A percentile compares a stretch with the other conserved stretches of the same genome.
Conservation (phyloP, 2,329 filamentous ascomycete species). For the Coniochaeta sp. region DNA sequence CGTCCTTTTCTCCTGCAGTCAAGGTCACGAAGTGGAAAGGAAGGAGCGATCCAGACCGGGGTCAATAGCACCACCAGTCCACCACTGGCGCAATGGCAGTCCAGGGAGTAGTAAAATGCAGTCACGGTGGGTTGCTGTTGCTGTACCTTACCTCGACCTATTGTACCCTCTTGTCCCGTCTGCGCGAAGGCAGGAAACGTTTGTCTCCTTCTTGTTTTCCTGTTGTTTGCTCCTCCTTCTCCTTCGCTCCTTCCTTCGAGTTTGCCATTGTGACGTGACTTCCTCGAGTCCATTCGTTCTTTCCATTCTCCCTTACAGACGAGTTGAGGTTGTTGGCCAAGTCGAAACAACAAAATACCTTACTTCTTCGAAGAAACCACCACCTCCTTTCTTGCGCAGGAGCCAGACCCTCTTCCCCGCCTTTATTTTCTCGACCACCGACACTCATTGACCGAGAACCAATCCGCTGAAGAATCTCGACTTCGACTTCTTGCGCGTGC, state of each 20-base stretch:
- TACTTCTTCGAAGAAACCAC: neutral
- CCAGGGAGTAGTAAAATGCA: too few relatives aligned
- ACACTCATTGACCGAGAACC: neutral
- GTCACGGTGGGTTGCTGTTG: neutral
- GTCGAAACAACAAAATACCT: neutral
- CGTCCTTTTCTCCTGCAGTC: neutral
- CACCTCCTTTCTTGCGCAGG: neutral
- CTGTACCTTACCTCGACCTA: neutral
- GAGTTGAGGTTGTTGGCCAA: neutral
- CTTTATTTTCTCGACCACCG: neutral
- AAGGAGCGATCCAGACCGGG: slow-evolving; percentile 1
- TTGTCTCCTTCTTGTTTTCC: neutral
- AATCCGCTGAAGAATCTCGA: neutral
- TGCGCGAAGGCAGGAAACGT: neutral
- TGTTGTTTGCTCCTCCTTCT: neutral
- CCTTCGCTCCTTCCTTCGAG: neutral
- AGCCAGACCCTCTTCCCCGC: neutral
- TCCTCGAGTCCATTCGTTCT: neutral
- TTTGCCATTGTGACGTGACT: neutral
- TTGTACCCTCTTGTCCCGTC: neutral
- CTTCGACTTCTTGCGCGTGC: neutral
- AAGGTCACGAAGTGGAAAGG: neutral
- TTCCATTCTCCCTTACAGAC: neutral
- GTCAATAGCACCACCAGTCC: neutral
- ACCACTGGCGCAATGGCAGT: neutral